phyloP scores from a whole-genome alignment of 257 asterid species.

The Nicotiana tomentosiformis region DNA sequence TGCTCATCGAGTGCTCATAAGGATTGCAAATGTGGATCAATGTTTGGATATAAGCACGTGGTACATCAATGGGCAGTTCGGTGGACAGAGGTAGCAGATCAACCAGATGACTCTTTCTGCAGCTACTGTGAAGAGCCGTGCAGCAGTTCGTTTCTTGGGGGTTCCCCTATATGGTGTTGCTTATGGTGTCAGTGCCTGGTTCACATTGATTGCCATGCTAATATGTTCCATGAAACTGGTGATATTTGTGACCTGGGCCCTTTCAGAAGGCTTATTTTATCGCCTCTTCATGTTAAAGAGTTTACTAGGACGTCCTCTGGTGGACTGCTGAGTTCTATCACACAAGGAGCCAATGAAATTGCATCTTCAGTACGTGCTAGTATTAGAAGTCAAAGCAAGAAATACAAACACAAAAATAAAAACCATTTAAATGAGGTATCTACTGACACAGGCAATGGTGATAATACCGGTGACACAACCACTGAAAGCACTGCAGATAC shows the following conservation, averaged over 20 bases:
- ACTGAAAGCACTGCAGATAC: slow-evolving; percentile 37
- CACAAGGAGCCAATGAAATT: slow-evolving; percentile 94
- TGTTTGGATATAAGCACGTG: slow-evolving; percentile 64
- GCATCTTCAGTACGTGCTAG: slow-evolving; percentile 94
- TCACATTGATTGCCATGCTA: slow-evolving; percentile 89
- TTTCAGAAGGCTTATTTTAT: slow-evolving; percentile 67
- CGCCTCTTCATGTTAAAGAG: slow-evolving; percentile 76
- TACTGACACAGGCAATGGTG: slow-evolving; percentile 40
- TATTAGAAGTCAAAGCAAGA: slow-evolving; percentile 78
- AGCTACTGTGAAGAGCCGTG: slow-evolving; percentile 97
- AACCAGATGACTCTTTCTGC: slow-evolving; percentile 80
- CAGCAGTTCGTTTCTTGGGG: slow-evolving; percentile 81
- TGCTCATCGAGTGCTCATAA: slow-evolving; percentile 73
- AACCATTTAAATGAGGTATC: slow-evolving; percentile 36
- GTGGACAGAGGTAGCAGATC: slow-evolving; percentile 88
- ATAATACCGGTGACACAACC: slow-evolving; percentile 49
- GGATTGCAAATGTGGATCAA: slow-evolving; percentile 82
- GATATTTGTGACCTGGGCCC: slow-evolving; percentile 90
- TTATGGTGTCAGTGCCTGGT: slow-evolving; percentile 95
- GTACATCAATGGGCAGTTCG: slow-evolving; percentile 93
- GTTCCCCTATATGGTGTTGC: slow-evolving; percentile 96
- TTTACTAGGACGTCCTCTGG: slow-evolving; percentile 49
- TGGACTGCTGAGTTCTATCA: slow-evolving; percentile 78
- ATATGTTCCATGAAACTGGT: slow-evolving; percentile 70
- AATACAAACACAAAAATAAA: slow-evolving; percentile 52